Conservation (phyloP, 139 green algal genomes). For the Volvox africanus region DNA sequence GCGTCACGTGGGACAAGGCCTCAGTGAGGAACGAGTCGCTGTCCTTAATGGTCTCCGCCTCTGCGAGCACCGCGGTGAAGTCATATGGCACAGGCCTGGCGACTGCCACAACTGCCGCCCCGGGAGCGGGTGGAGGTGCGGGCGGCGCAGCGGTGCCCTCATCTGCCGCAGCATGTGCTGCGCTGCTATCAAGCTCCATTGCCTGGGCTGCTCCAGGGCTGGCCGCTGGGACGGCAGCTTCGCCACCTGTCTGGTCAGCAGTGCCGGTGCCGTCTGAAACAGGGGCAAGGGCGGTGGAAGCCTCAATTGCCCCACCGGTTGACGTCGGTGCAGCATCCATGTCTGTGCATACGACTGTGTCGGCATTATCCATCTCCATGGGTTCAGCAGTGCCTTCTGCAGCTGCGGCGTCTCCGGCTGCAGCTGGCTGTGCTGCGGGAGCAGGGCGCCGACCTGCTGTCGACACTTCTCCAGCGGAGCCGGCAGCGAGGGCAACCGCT, state of each 20-base stretch:
- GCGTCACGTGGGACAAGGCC: slow-evolving; percentile 76
- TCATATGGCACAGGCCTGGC: slow-evolving; percentile 39
- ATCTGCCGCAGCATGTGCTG: neutral
- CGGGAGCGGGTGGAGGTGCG: slow-evolving; percentile 16
- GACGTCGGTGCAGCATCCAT: neutral
- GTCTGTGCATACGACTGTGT: neutral
- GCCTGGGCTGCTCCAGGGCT: slow-evolving; percentile 19
- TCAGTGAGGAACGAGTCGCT: slow-evolving; percentile 73
- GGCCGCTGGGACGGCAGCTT: neutral
- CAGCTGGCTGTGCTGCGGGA: neutral
- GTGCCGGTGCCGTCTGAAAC: neutral
- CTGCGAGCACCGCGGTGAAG: slow-evolving; percentile 29
- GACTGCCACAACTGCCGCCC: slow-evolving; percentile 11
- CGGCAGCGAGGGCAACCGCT: slow-evolving; percentile 8
- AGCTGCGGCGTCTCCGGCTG: neutral
- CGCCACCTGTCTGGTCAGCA: neutral
- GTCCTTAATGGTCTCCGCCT: slow-evolving; percentile 35
- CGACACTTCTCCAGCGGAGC: neutral
- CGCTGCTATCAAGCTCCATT: slow-evolving; percentile 28
- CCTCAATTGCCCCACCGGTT: neutral
- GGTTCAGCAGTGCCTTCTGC: slow-evolving; percentile 6
- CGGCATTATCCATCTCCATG: slow-evolving; percentile 40
- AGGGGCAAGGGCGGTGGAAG: neutral
- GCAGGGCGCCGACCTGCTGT: neutral
- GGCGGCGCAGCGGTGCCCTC: slow-evolving; percentile 3